These are phyloP conservation scores for Emericellopsis atlantica DNA, from an alignment of 2,329 filamentous ascomycete species.

Conservation along the genomic window DNA sequence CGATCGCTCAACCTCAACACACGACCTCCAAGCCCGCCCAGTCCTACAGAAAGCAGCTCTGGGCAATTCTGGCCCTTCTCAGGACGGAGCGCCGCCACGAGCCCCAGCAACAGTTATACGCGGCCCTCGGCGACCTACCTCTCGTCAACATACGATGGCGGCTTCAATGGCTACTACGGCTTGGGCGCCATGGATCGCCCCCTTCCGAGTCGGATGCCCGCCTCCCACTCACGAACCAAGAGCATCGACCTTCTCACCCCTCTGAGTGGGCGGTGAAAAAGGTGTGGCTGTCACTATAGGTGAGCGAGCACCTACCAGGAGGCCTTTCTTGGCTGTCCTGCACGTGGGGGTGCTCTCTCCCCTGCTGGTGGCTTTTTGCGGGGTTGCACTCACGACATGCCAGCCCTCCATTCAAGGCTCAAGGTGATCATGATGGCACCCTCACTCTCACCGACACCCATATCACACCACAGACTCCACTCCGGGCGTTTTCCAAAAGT, in stretches of 20 bases:
- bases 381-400: too few relatives aligned
- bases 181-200: slow-evolving; percentile 35
- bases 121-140: slow-evolving; percentile 27
- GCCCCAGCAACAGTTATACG: slow-evolving; percentile 39
- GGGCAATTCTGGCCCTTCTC: slow-evolving; percentile 37
- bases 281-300: too few relatives aligned
- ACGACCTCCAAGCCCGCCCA: slow-evolving; percentile 41
- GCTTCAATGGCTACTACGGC: slow-evolving; percentile 23
- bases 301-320: too few relatives aligned
- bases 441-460: too few relatives aligned
- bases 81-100: slow-evolving; percentile 32
- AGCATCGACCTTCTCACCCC: slow-evolving; percentile 54
- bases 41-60: slow-evolving; percentile 28
- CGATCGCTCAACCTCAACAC: slow-evolving; percentile 33
- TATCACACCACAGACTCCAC: too few relatives aligned
- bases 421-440: too few relatives aligned
- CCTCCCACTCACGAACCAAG: slow-evolving; percentile 42
- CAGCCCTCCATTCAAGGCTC: too few relatives aligned
- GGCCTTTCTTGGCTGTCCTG: too few relatives aligned
- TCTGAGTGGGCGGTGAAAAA: slow-evolving; percentile 19
- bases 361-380: too few relatives aligned
- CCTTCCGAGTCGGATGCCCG: slow-evolving; percentile 40
- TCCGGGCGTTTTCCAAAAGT: too few relatives aligned
- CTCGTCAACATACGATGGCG: slow-evolving; percentile 40
- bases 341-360: too few relatives aligned